These are phyloP conservation scores for Calvatia gigantea DNA, from an alignment of 768 basidiomycete species.

Conservation along the genomic window DNA sequence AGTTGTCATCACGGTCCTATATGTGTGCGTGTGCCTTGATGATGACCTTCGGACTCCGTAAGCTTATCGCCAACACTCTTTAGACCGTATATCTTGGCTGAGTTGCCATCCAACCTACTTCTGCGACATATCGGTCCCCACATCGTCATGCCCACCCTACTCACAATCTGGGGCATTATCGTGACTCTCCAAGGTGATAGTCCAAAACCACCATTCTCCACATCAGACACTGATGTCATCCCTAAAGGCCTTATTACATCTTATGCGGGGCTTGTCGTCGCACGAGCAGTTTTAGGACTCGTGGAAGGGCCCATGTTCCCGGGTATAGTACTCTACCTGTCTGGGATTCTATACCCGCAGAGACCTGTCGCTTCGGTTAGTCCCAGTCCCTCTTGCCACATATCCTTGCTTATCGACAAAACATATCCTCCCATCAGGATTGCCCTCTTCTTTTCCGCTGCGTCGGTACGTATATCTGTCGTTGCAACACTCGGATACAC, in stretches of 20 bases:
- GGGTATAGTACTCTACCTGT: slow-evolving; percentile 38
- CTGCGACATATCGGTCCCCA: slow-evolving; percentile 43
- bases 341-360: slow-evolving; percentile 33
- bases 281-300: slow-evolving; percentile 49
- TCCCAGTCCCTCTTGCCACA: background rate
- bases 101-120: slow-evolving; percentile 46
- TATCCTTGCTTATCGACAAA: background rate
- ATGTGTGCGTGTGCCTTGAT: slow-evolving; percentile 21
- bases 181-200: slow-evolving; percentile 37
- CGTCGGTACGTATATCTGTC: slow-evolving; percentile 24
- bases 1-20: slow-evolving; percentile 29
- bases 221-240: background rate
- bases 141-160: slow-evolving; percentile 42
- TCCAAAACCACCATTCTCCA: background rate
- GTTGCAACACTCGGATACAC: background rate
- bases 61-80: background rate
- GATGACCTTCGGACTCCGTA: background rate
- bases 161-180: slow-evolving; percentile 48
- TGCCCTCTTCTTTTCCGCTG: slow-evolving; percentile 36
- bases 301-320: slow-evolving; percentile 46
- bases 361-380: slow-evolving; percentile 30
- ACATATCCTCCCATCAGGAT: slow-evolving; percentile 24
- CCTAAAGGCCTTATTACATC: slow-evolving; percentile 40
- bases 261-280: slow-evolving; percentile 45
- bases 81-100: slow-evolving; percentile 42